Evolutionary conservation across 148 eudicot genomes (phyloP).

Genomic region (Simmondsia chinensis): DNA sequence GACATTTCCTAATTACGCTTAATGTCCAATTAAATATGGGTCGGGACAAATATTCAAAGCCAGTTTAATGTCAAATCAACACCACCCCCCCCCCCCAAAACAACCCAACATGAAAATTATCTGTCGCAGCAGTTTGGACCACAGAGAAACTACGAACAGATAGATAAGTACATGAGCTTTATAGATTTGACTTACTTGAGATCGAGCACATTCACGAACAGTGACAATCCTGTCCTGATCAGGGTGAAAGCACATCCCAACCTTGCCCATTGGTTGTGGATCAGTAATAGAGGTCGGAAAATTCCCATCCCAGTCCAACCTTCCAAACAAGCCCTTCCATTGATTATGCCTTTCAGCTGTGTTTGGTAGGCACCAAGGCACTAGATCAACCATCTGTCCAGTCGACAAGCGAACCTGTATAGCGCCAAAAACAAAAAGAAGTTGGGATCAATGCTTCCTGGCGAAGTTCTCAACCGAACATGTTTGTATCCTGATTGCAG

Average conservation of each 20-base stretch:
- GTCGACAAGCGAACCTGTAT: constrained; percentile 68
- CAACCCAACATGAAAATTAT: too few species aligned
- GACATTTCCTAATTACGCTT: too few species aligned
- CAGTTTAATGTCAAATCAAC: too few species aligned
- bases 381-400: constrained; percentile 87
- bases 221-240: constrained; percentile 92
- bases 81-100: too few species aligned
- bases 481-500: too few species aligned
- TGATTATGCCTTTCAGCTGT: constrained; percentile 97
- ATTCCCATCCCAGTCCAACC: constrained; percentile 99
- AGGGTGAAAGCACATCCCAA: constrained; percentile 99
- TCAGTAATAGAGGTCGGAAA: constrained; percentile 94
- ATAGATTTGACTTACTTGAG: constrained; percentile 50
- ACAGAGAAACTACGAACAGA: too few species aligned
- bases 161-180: neutral
- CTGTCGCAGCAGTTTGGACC: too few species aligned
- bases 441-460: neutral
- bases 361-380: constrained; percentile 97
- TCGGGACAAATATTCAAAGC: too few species aligned
- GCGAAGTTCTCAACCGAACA: neutral
- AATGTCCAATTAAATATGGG: too few species aligned
- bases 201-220: constrained; percentile 95
- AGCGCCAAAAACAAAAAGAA: neutral
- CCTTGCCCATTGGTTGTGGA: constrained; percentile 98
- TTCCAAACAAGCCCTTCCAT: constrained; percentile 93